Evolutionary conservation across 208 protist species (phyloP), one percentile per base, ranked within the genome.

Genomic region (Leishmania amazonensis): DNA sequence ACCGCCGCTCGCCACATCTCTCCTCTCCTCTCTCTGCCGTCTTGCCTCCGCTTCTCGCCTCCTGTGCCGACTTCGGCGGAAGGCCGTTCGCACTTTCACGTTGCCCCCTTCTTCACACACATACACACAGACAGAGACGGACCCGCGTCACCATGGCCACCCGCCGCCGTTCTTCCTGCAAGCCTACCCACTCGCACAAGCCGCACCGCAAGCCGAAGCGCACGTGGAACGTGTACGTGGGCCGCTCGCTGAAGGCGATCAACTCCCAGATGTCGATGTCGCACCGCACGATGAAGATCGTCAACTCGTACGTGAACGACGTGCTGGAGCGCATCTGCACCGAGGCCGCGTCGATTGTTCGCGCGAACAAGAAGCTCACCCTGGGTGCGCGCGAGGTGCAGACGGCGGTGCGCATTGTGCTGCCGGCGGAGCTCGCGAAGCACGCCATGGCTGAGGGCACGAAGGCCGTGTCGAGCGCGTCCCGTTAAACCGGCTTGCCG

Each of bases 371-470:
- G 91, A 97, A 96, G 89, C 86, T 89, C 79, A 99, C 98, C 60
- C 90, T 99, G 81, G 94, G 95, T 71, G 98, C 97, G 38, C 91
- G 98, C 79, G 98, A 99, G 93, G 94, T 99, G 80, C 97, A 99
- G 92, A 99, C 98, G 75, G 98, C 98, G 53, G 98, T 99, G 76
- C 96, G 98, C 80, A 89, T 99, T 53, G 91, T 99, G 83, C 96
- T 99, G 53, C 97, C 99, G 65, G 98, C 98, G 76, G 98, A 99
- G 93, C 93, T 99, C 13, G 97, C 99, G 83, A 99, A 99, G 94
- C 99, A 99, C 90, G 99, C 99, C 77, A 99, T 99, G 84, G 98
- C 98, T 62, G 98, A 99, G 94, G 99, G 98, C 86, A 99, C 98
- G 78, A 99, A 99, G 92, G 99, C 99, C 57, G 98, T 99, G 62